These are phyloP conservation scores for Tricholoma bakamatsutake DNA, from an alignment of 768 basidiomycete species.

Conservation along the genomic window DNA sequence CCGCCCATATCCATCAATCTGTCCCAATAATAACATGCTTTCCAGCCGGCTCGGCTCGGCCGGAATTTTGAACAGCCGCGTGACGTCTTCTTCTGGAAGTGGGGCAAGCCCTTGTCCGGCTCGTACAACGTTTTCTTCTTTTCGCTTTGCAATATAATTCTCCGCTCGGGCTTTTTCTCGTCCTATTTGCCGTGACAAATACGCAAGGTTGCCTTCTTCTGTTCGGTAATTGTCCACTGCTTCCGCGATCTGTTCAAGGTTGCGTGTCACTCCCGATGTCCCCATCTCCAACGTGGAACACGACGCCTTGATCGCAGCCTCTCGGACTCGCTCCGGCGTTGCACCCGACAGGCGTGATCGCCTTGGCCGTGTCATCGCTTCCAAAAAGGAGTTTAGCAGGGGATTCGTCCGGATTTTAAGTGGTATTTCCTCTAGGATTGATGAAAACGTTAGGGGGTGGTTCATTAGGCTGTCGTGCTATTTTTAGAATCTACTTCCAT, in stretches of 20 bases:
- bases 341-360: slow-evolving; percentile 31
- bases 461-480: slow-evolving; percentile 55
- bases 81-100: slow-evolving; percentile 82
- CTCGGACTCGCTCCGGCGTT: slow-evolving; percentile 31
- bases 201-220: slow-evolving; percentile 90
- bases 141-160: slow-evolving; percentile 72
- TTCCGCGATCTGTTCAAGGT: slow-evolving; percentile 82
- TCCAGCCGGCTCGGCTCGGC: slow-evolving; percentile 85
- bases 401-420: slow-evolving; percentile 80
- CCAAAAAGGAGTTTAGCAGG: slow-evolving; percentile 73
- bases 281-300: slow-evolving; percentile 71
- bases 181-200: slow-evolving; percentile 81
- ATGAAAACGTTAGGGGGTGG: slow-evolving; percentile 79
- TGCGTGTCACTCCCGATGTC: slow-evolving; percentile 60
- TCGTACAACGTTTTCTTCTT: slow-evolving; percentile 79
- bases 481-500: slow-evolving; percentile 14
- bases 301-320: slow-evolving; percentile 47
- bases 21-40: slow-evolving; percentile 78
- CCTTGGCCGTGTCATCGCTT: slow-evolving; percentile 48
- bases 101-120: slow-evolving; percentile 80
- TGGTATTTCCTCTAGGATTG: slow-evolving; percentile 82
- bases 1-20: slow-evolving; percentile 82
- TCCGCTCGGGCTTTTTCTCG: slow-evolving; percentile 81
- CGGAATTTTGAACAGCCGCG: slow-evolving; percentile 82
- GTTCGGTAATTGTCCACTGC: slow-evolving; percentile 81